Evolutionary conservation across 2,329 filamentous ascomycete species (phyloP), one percentile per base, ranked within the genome.

Genomic region (Cadophora sp.): DNA sequence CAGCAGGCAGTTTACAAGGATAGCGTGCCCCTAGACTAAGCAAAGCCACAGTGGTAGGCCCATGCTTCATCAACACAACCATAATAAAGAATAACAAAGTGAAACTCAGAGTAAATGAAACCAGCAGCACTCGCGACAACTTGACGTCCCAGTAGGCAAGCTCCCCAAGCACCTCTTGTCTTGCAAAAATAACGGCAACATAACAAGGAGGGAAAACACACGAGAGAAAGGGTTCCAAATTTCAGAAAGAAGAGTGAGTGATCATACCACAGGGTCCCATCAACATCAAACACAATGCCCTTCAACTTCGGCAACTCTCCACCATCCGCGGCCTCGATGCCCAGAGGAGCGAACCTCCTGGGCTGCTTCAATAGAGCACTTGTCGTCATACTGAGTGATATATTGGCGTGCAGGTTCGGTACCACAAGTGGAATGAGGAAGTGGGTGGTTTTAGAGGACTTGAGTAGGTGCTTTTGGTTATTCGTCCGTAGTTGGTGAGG

Each of bases 211-310:
- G 45, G 9, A 45, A 45, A 58, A 8, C 36, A 36, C 41, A 47
- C 55, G 16, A 48, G 6, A n/a, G 9, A 53, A n/a, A 24, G 39
- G 18, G 24, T 3, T 11, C 14, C 27, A 24, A 39, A 22, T 13
- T 20, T 1, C 18, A 50, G 20, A 55, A 53, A 50, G 30, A 41
- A 59, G 50, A 66, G 11, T 8, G 55, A 66, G 48, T 48, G 13
- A 50, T 83, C 89, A 81, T 80, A 96, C 94, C 91, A 97, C 68
- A 98, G 80, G 27, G 95, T 99, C 3, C 95, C 95, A 79, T 99
- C 95, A 70, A 99, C 92, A 80, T 99, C 95, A 80, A 98, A 98
- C 16, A 98, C 84, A 1, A 91, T 80, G 3, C 89, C 89, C 68
- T 83, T 82, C 33, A 91, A 78, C 65, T 76, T 81, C 1, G 85